phyloP scores from a whole-genome alignment of 1,284 basidiomycete genomes.

The Fistulinella staudtii region DNA sequence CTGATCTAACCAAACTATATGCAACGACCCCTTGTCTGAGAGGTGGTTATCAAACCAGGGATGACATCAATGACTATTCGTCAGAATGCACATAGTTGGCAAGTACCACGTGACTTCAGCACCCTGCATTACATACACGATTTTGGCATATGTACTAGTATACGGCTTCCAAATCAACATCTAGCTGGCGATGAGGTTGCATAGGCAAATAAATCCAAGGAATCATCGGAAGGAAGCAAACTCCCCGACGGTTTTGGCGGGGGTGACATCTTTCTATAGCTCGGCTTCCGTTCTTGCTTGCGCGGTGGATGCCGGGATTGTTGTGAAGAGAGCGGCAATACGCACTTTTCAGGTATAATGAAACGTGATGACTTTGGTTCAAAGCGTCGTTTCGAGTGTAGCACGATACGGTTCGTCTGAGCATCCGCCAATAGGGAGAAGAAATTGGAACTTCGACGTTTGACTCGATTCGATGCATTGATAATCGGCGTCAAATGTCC shows the following conservation, averaged over 20 bases:
- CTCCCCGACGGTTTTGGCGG: conserved; percentile 9
- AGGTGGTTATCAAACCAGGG: too few relatives aligned
- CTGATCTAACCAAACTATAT: too few relatives aligned
- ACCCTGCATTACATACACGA: neutral
- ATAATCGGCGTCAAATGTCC: conserved; percentile 2
- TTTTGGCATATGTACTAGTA: neutral
- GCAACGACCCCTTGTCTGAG: too few relatives aligned
- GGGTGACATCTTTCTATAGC: conserved; percentile 1
- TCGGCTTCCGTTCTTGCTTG: conserved; percentile 14
- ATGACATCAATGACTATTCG: too few relatives aligned
- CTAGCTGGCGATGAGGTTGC: conserved; percentile 21
- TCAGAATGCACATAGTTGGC: too few relatives aligned
- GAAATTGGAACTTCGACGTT: conserved; percentile 32
- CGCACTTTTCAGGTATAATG: conserved; percentile 16
- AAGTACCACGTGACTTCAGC: too few relatives aligned
- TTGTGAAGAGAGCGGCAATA: conserved; percentile 13
- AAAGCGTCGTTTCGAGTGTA: conserved; percentile 29
- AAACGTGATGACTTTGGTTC: conserved; percentile 6
- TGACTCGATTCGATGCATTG: conserved; percentile 5
- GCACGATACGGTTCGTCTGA: conserved; percentile 36
- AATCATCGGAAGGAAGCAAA: conserved; percentile 44
- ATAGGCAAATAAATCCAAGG: conserved; percentile 48
- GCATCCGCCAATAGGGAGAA: conserved; percentile 46
- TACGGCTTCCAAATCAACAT: neutral
- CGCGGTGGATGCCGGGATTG: conserved; percentile 6